Base-by-base conservation (phyloP, 2,329 filamentous ascomycete genomes). In the Myotisia sp. region DNA sequence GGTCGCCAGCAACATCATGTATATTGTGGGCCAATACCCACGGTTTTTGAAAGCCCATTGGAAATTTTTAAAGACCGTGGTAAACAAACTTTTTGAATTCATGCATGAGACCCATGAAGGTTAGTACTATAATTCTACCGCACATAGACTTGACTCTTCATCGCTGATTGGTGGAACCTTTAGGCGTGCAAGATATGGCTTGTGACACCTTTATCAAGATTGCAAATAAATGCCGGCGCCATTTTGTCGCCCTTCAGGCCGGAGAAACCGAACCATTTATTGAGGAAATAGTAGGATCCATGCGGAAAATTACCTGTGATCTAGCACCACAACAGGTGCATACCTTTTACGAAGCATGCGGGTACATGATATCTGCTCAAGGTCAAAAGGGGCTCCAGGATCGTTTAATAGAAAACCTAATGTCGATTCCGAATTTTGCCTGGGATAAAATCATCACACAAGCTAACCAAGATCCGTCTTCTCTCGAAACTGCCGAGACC, bases 171-270 rank as follows among this genome's bases (percentile, higher is more conserved):
- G n/a, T n/a, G n/a, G 52, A 58, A 47, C 60, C 38, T 38, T 41
- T 44, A 80, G 76, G 84, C 65, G 90, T 98, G 17, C 92, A 98
- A 62, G 90, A 98, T 61, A 98, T 98, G 92, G 90, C 90, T 50
- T 98, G 90, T 56, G 92, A 98, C 60, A 98, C 90, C 0, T 98
- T 98, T 52, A 98, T 98, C 63, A 98, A 98, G 68, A 98, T 98
- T 54, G 92, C 90, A 17, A 87, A 92, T 56, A 92, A 95, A 59
- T 98, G 90, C 63, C 81, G 90, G 54, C 78, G 90, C 37, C 92
- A 98, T 58, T 98, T 98, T 55, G 90, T 98, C 42, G 86, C 87
- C 10, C 70, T 93, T 21, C 90, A 98, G 58, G 84, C 87, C 13
- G 90, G 85, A 42, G 90, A 98, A 65, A 78, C 66, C 34, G 90